Evolutionary conservation across 805 yeast genomes (phyloP), one percentile per base, ranked within the genome.

Genomic region (Candida berthetii): DNA sequence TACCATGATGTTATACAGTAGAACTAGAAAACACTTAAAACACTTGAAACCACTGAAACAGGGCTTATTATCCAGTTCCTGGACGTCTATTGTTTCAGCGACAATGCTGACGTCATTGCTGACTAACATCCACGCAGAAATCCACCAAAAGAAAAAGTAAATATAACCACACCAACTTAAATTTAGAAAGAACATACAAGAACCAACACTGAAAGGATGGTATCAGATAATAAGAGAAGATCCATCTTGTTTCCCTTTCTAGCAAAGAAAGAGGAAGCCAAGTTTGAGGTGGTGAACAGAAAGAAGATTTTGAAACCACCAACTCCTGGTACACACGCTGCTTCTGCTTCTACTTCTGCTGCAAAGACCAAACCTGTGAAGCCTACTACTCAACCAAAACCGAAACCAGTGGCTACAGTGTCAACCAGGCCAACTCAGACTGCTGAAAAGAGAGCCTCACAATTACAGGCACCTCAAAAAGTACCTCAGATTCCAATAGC

Each of bases 261-360:
- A 5, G 34, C 33, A 7, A 24, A 17, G 15, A 28, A 28, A 13
- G 31, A 46, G 36, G 49, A 51, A 37, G 43, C 48, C 5, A 54
- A 53, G 43, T 52, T 53, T 18, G 59, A 55, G 22, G 59, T 54
- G 3, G 46, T 53, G 19, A 55, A 53, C 41, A 40, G 59, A 22
- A 55, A 53, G 48, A 52, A 49, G 34, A 48, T 51, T 1, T 5
- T 15, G 11, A 7, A 25, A 18, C 16, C 32, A 13, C 14, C 33
- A 28, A 18, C 27, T 19, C 57, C 58, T 3, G 32, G 43, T 19
- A 40, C 41, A 3, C 22, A n/a, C 6, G 16, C 27, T 32, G 24
- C 31, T 19, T 11, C 37, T 25, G n/a, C 42, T n/a, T 17, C 36
- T 2, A 20, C 36, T 15, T 9, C 37, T 22, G 14, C 25, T 13